Base-by-base conservation (phyloP, 768 basidiomycete genomes). In the Tulasnella sp. region DNA sequence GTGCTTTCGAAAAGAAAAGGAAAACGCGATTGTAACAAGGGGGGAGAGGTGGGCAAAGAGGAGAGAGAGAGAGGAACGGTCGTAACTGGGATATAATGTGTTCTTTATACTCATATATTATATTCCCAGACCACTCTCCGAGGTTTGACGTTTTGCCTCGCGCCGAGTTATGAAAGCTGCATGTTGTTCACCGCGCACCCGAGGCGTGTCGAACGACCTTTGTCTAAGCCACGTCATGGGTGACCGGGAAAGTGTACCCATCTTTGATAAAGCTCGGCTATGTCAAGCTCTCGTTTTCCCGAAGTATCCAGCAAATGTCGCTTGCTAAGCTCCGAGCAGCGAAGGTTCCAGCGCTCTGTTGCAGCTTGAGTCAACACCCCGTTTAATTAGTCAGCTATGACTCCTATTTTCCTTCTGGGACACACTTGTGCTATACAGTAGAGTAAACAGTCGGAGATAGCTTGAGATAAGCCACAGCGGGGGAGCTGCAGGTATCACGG, bases 81-180 rank as follows among this genome's bases (percentile, higher is more conserved):
- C 16, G 62, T 27, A 31, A 2, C 31, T 36, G 62, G 34, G 62
- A 31, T 14, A 44, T 44, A 7, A n/a, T 34, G 18, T 68, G 14
- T 36, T 68, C 27, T 31, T 68, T 68, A 68, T 68, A 68, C 34
- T 68, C 27, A 8, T 31, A 8, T 27, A 5, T 14, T 31, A 8
- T 27, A 5, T 14, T 7, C 21, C 10, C 21, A 52, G 62, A 36
- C 18, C 62, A 6, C 34, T 3, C 62, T 68, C 62, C 62, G 62
- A 68, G 62, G 62, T 68, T 68, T 68, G 62, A 36, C 62, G 62
- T 68, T 68, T 68, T 68, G 62, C 62, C 62, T 68, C 62, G 62
- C 62, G 34, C 31, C 14, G 62, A 68, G 62, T 27, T 4, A 68
- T 36, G 62, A 68, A 68, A 68, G 34, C 62, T 36, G 62, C 62